Conservation (phyloP, 23 red algal species). For the Gracilaria gracilis region DNA sequence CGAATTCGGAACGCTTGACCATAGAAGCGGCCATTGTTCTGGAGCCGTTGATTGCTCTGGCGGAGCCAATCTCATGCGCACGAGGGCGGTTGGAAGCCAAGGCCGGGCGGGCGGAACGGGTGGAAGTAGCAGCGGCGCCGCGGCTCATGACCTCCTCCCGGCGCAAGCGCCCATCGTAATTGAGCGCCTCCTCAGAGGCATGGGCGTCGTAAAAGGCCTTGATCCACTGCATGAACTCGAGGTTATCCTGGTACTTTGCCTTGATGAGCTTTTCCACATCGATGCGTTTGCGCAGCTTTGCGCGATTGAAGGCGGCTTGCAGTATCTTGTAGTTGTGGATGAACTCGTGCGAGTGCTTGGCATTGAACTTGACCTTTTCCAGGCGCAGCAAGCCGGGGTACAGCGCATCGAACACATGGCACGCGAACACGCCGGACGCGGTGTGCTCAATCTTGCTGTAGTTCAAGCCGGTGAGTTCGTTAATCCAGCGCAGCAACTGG, state of each 20-base stretch:
- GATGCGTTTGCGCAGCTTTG: slow-evolving; percentile 83
- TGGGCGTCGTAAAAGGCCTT: slow-evolving; percentile 88
- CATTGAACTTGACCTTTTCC: slow-evolving; percentile 92
- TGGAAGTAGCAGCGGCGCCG: background rate
- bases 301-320: slow-evolving; percentile 81
- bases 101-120: background rate
- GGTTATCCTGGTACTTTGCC: slow-evolving; percentile 93
- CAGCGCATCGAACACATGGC: slow-evolving; percentile 91
- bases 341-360: slow-evolving; percentile 80
- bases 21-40: background rate
- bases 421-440: slow-evolving; percentile 79
- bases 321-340: slow-evolving; percentile 97
- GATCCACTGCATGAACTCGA: slow-evolving; percentile 97
- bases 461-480: slow-evolving; percentile 83
- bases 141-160: slow-evolving; percentile 36
- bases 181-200: slow-evolving; percentile 61
- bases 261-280: slow-evolving; percentile 93
- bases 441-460: slow-evolving; percentile 93
- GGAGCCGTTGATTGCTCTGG: background rate
- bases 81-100: slow-evolving; percentile 1
- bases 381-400: slow-evolving; percentile 79
- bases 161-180: slow-evolving; percentile 55
- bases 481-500: slow-evolving; percentile 89
- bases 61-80: background rate
- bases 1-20: slow-evolving; percentile 24